Evolutionary conservation across 768 basidiomycete genomes (phyloP).

Genomic region (Pulveroboletus sp.): DNA sequence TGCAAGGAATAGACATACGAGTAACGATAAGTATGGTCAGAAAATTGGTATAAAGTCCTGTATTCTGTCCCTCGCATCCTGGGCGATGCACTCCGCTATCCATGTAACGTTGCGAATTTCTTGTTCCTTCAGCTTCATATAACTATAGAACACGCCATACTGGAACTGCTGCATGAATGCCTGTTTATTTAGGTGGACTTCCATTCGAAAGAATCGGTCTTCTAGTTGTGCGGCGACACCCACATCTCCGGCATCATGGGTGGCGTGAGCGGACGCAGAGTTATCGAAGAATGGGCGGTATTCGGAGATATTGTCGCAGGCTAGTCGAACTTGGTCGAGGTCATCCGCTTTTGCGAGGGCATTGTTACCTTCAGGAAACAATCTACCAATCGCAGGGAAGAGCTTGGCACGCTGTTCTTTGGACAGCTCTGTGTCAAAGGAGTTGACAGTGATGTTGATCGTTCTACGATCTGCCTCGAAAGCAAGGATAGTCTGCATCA

Average conservation of each 20-base stretch:
- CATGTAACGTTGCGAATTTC: conserved; percentile 85
- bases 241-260: conserved; percentile 38
- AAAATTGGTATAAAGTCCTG: conserved; percentile 93
- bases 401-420: conserved; percentile 94
- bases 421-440: conserved; percentile 89
- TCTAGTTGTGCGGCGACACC: conserved; percentile 69
- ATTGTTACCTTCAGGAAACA: conserved; percentile 96
- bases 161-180: conserved; percentile 98
- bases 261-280: conserved; percentile 33
- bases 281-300: conserved; percentile 88
- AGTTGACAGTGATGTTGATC: conserved; percentile 99
- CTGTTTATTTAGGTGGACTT: conserved; percentile 91
- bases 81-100: conserved; percentile 98
- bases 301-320: conserved; percentile 84
- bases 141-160: conserved; percentile 87
- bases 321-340: conserved; percentile 83
- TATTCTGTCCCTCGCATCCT: conserved; percentile 93
- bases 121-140: conserved; percentile 89
- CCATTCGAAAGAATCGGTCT: conserved; percentile 90
- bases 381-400: conserved; percentile 88
- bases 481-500: conserved; percentile 87
- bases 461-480: conserved; percentile 98
- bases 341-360: conserved; percentile 92
- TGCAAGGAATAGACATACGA: conserved; percentile 3
- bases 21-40: conserved; percentile 33